Conservation (phyloP, 495 filamentous ascomycete genomes). For the Penicillium manginii region DNA sequence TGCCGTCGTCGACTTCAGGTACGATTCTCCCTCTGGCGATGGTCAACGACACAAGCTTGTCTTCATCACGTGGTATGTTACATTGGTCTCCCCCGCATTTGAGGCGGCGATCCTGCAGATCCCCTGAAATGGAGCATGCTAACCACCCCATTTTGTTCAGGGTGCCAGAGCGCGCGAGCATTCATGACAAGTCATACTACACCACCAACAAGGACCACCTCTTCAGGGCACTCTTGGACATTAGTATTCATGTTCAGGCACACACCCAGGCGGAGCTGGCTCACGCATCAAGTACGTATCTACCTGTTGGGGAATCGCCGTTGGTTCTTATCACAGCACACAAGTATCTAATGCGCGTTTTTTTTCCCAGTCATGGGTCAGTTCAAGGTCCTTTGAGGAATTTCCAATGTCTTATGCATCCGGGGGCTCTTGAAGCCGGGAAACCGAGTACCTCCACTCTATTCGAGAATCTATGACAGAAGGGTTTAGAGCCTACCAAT, state of each 20-base stretch:
- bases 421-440: background rate
- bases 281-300: slow-evolving; percentile 24
- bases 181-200: slow-evolving; percentile 28
- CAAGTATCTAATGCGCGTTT: background rate
- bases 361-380: slow-evolving; percentile 13
- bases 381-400: slow-evolving; percentile 21
- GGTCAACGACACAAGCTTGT: slow-evolving; percentile 23
- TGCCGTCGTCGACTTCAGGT: slow-evolving; percentile 22
- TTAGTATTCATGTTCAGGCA: slow-evolving; percentile 30
- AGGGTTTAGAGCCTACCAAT: background rate
- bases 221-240: slow-evolving; percentile 19
- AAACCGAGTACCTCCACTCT: slow-evolving; percentile 2
- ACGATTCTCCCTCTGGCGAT: slow-evolving; percentile 21
- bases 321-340: background rate
- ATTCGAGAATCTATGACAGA: slow-evolving; percentile 5
- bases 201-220: slow-evolving; percentile 29
- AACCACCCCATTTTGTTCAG: slow-evolving; percentile 4
- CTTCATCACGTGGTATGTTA: slow-evolving; percentile 30
- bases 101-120: slow-evolving; percentile 1
- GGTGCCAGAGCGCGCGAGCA: slow-evolving; percentile 24
- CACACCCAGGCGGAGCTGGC: slow-evolving; percentile 18
- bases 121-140: background rate
- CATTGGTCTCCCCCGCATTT: background rate
- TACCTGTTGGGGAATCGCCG: background rate
- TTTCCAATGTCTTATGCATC: background rate